Evolutionary conservation across 228 moss, liverwort and hornwort genomes (phyloP), one percentile per base, ranked within the genome.

Genomic region (Sphagnum fallax): DNA sequence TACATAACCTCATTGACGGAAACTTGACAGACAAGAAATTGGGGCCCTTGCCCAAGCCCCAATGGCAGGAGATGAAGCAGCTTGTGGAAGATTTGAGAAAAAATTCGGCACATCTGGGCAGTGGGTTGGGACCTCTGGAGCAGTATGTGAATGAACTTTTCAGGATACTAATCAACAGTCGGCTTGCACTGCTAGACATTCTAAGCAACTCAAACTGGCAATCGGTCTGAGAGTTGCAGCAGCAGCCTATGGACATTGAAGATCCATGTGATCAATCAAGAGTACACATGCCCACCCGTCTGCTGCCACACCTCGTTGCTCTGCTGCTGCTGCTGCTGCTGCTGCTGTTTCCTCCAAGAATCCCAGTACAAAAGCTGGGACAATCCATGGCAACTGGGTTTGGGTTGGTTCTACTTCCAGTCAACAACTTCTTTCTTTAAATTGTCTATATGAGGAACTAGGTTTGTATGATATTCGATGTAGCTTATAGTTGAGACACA

Each of bases 101-200:
- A 6, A 73, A 76, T 12, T 79, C 78, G 18, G 67, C 64, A 6
- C 76, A 67, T 50, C 75, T 83, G 48, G 75, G 71, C n/a, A 15
- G 52, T 1, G 79, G 79, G 1, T 65, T 83, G 50, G 10, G 65
- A 15, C 79, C 78, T 12, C 48, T 83, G n/a, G 83, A 83, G 73
- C 75, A 72, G 5, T 79, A 83, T 69, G 79, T 83, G 5, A 83
- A 83, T 52, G 83, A 83, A 61, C 73, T 83, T 16, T 83, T 83
- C 64, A 65, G 83, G 51, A 79, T 79, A 75, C 61, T 83, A 76
- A 76, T 83, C 68, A 53, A 75, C 6, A 83, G 83, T 48, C 78
- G 83, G 6, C 65, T 79, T 4, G 78, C 78, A 8, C 59, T 83
- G 50, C 76, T 83, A 4, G 83, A 83, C 73, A 70, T 83, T 61